Base-by-base conservation (phyloP, 371 early-diverging fungal genomes). In the Parasitella parasitica region DNA sequence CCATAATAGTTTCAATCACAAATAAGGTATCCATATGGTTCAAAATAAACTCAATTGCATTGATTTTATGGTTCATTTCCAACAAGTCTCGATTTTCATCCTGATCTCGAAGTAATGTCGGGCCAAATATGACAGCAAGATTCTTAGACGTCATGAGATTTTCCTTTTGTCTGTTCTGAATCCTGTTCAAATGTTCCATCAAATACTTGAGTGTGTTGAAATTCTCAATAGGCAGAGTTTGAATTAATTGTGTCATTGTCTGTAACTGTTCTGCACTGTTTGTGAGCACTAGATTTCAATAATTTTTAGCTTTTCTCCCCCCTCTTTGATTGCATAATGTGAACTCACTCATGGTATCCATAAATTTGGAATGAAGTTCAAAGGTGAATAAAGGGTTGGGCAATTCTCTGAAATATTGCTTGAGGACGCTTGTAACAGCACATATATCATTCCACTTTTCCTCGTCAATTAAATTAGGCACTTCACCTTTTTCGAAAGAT, bases 81-180 rank as follows among this genome's bases (percentile, higher is more conserved):
- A 86, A 70, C 54, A 95, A 76, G 61, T 96, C 96, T 16, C 77
- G 67, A 18, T 75, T 77, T 16, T 88, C 80, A 50, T 90, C 81
- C 13, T 75, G 76, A 59, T 88, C 82, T 3, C 90, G 84, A 73
- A 97, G 77, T n/a, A 97, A 72, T 6, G 93, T 94, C 0, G 96
- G 97, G 0, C 95, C 97, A 85, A 97, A 95, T 38, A 97, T 94
- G 0, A 96, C 94, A 6, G 94, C 92, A 27, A 97, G 64, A 52
- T 96, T 97, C 64, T 91, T 89, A 22, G 94, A 72, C 12, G 86
- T 87, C 97, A 97, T 97, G 53, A 91, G 68, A 72, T 95, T 97
- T n/a, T 83, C 79, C 43, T 71, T 65, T 18, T 77, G 77, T 27
- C 76, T 63, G 26, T 78, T 65, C 27, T 83, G 82, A 2, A 94